Evolutionary conservation across 2,329 filamentous ascomycete genomes (phyloP), one percentile per base, ranked within the genome.

Genomic region (Mycosphaerella sp.): DNA sequence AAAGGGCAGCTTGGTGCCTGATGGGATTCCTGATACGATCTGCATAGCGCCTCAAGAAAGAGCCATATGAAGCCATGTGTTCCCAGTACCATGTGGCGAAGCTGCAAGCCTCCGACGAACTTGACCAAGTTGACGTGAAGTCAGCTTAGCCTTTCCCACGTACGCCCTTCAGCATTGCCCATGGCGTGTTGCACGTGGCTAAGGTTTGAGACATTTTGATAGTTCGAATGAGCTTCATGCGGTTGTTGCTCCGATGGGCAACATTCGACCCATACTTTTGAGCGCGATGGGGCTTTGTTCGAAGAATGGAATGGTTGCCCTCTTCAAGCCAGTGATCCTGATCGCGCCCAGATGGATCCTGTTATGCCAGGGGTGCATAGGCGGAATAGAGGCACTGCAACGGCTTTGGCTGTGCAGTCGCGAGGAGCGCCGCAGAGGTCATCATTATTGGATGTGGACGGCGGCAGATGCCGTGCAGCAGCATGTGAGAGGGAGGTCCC

Each of bases 401-500:
- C 5, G 26, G 26, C 26, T 29, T 29, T 29, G 26, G 26, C 26
- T 29, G 3, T 29, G 26, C 26, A 29, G 26, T 29, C 26, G 5
- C 26, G 5, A 29, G 26, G 26, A 29, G 26, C 26, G 26, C 26
- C 26, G 26, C 12, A n/a, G 34, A 38, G 34, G 34, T 38, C 39
- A 10, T 1, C 12, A 10, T 17, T 14, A 49, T 49, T 49, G 47
- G 47, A 21, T n/a, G 38, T 36, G 34, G 36, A 36, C 12, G 36
- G 8, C 38, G 36, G 47, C 8, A n/a, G 6, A 14, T 38, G n/a
- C 26, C 3, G 23, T 48, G 34, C 36, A 23, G 12, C 2, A 21
- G 46, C 46, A 48, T 48, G 46, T 48, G 46, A 41, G 39, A 48
- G 46, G 36, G 32, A 34, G 32, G 32, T 34, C 32, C 32, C 32